Conservation (phyloP, 768 basidiomycete genomes). For the Glaciozyma martinii region DNA sequence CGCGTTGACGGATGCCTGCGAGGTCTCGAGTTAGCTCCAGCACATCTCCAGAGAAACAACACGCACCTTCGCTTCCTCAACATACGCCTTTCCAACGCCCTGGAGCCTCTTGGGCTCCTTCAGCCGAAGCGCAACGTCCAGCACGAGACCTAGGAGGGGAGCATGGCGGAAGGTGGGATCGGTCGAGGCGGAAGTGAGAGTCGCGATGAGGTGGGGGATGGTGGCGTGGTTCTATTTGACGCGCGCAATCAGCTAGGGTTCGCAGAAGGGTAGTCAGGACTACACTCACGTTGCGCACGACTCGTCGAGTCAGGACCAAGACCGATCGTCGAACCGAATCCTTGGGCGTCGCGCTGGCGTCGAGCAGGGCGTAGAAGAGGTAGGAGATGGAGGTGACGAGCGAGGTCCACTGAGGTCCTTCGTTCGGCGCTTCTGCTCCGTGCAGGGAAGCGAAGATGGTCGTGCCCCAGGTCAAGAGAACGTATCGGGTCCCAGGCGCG, state of each 20-base stretch:
- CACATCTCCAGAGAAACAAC: background rate
- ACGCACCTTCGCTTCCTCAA: conserved; percentile 45
- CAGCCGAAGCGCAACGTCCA: conserved; percentile 37
- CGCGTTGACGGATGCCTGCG: conserved; percentile 45
- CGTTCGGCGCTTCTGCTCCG: conserved; percentile 36
- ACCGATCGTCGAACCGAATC: conserved; percentile 54
- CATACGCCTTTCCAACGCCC: conserved; percentile 44
- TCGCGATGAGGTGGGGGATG: conserved; percentile 13
- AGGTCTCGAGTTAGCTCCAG: background rate
- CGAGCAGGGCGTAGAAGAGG: conserved; percentile 51
- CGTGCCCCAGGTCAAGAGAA: conserved; percentile 64
- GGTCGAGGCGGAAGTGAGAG: conserved; percentile 12
- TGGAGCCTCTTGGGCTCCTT: conserved; percentile 34
- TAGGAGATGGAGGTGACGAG: conserved; percentile 54
- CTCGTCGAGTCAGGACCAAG: conserved; percentile 55
- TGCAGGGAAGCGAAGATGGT: conserved; percentile 49
- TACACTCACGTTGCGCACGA: conserved; percentile 53
- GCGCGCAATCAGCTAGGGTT: background rate
- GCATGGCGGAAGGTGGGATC: conserved; percentile 34
- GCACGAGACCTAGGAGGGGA: conserved; percentile 57
- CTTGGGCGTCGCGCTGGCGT: conserved; percentile 50
- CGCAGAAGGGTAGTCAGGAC: background rate
- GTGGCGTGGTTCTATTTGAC: background rate
- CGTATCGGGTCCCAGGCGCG: conserved; percentile 49
- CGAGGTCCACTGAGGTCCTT: conserved; percentile 45